Base-by-base conservation (phyloP, 2,329 filamentous ascomycete genomes). In the Fusarium anguioides region DNA sequence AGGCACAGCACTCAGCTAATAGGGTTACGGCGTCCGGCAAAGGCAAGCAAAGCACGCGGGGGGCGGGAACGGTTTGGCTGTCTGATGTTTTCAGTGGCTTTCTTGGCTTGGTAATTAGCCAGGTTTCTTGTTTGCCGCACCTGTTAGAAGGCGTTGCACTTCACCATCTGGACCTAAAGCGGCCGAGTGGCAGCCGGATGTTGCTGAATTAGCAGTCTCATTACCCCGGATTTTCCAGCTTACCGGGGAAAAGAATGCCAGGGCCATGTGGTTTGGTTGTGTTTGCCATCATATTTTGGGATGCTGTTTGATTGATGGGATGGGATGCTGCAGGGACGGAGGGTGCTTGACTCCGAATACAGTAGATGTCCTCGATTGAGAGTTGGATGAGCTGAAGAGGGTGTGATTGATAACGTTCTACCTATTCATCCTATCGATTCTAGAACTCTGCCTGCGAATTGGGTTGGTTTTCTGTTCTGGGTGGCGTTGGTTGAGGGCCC, bases 161-260 rank as follows among this genome's bases (percentile, higher is more conserved):
- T 62, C 71, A 73, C 71, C 71, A 73, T 58, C 51, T 50, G 47
- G 21, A 48, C 49, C 62, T 29, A 50, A 68, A 70, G 29, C 36
- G 52, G 67, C 58, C 27, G 50, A 56, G 60, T 54, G 49, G 44
- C 51, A 51, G 55, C 48, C 46, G n/a, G 59, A 56, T 46, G 48
- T 44, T 54, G 49, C 45, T 68, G 60, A 49, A 53, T 65, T 68
- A 54, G 60, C 60, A 61, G 64, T 68, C 57, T 68, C 52, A 54
- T 68, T 68, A 68, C 66, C 66, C 66, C 66, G 48, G 66, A 68
- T 68, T 68, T 68, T 69, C 61, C 66, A 69, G 67, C 35, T 20
- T 41, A 29, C 65, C 40, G 65, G 65, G 64, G 64, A 68, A 66
- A 41, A 47, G 27, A 58, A 66, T 68, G 65, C 60, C 65, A 69